Percentiles rank a stretch among this genome's conserved stretches.
phyloP scores from a whole-genome alignment of 768 basidiomycete genomes.

The Mycena crocata region DNA sequence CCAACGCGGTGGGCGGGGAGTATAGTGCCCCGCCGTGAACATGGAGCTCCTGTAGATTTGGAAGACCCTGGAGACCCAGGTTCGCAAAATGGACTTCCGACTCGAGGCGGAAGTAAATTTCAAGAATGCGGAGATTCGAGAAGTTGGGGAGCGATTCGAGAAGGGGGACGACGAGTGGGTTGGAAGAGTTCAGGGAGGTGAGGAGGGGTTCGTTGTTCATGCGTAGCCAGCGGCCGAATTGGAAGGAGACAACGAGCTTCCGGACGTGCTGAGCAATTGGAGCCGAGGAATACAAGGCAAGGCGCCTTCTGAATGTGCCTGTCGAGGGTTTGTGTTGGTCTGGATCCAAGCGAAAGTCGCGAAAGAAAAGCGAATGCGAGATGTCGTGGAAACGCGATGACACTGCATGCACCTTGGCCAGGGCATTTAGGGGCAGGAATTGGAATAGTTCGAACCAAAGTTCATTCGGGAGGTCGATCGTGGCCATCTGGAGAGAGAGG shows the following conservation, averaged over 20 bases:
- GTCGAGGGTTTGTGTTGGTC: not conserved
- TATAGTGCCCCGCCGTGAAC: conserved; percentile 5
- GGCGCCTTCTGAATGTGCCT: conserved; percentile 3
- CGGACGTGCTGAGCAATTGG: conserved; percentile 12
- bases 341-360: conserved; percentile 15
- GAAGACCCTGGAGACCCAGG: conserved; percentile 18
- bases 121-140: conserved; percentile 12
- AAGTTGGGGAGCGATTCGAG: conserved; percentile 6
- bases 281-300: conserved; percentile 9
- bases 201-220: not conserved
- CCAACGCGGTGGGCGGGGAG: not conserved
- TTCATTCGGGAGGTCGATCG: conserved; percentile 21
- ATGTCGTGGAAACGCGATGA: conserved; percentile 19
- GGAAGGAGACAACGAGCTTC: conserved; percentile 20
- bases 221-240: conserved; percentile 14
- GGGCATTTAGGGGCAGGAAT: not conserved
- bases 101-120: conserved; percentile 10
- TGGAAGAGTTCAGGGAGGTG: not conserved
- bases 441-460: conserved; percentile 22
- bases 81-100: conserved; percentile 17
- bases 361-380: conserved; percentile 20
- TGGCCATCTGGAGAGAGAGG: no score
- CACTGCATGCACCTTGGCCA: conserved; percentile 4
- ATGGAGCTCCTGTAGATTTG: conserved; percentile 11
- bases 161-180: conserved; percentile 10